phyloP scores from a whole-genome alignment of 495 filamentous ascomycete genomes.

The Aspergillus heteromorphus region DNA sequence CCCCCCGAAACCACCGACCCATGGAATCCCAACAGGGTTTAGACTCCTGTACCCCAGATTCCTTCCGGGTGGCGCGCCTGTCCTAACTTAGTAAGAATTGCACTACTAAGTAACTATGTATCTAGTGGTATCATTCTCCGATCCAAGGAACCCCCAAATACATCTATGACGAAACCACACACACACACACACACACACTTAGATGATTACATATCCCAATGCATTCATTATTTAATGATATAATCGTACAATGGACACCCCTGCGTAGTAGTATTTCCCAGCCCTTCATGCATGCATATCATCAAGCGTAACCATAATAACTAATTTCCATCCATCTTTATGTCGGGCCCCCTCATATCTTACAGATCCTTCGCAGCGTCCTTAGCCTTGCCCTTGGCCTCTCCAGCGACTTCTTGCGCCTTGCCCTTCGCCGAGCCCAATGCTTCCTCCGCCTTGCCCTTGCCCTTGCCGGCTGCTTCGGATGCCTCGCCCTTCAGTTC shows the following conservation, averaged over 20 bases:
- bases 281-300: not conserved
- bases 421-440: constrained; percentile 30
- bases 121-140: not conserved
- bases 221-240: not conserved
- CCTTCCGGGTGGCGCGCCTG: not conserved
- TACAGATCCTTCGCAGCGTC: not conserved
- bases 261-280: no score
- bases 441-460: constrained; percentile 38
- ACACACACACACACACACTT: not conserved
- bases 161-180: not conserved
- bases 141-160: not conserved
- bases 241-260: no score
- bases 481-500: constrained; percentile 39
- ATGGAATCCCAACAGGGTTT: not conserved
- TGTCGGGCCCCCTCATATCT: no score
- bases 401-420: constrained; percentile 7
- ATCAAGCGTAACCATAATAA: not conserved
- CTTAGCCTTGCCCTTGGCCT: constrained; percentile 7
- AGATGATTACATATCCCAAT: not conserved
- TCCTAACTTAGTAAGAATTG: not conserved
- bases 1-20: not conserved
- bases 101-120: not conserved
- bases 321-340: no score
- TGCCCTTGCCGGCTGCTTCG: constrained; percentile 27
- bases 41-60: not conserved